These are phyloP conservation scores for Cardamine resedifolia DNA, from an alignment of 345 rosid species.

Conservation along the genomic window DNA sequence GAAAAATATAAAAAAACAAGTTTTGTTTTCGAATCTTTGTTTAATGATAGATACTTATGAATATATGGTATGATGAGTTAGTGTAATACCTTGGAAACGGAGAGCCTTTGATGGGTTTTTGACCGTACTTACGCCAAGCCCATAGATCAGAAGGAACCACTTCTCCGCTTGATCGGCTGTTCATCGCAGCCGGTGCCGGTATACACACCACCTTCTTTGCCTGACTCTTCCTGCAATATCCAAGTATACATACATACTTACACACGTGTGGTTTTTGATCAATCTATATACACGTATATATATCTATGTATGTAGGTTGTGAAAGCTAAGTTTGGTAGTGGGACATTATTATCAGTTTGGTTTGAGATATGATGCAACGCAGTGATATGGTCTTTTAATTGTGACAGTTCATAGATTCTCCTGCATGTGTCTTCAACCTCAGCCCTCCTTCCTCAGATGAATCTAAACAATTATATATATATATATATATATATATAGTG, in stretches of 20 bases:
- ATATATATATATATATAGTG: no score
- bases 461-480: slow-evolving; percentile 2
- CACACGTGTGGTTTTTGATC: slow-evolving; percentile 7
- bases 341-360: slow-evolving; percentile 39
- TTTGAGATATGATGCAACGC: slow-evolving; percentile 28
- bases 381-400: slow-evolving; percentile 33
- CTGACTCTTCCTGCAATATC: slow-evolving; percentile 61
- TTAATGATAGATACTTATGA: background rate
- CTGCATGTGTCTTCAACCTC: slow-evolving; percentile 36
- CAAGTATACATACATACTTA: background rate
- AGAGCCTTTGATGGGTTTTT: slow-evolving; percentile 97
- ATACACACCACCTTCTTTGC: slow-evolving; percentile 79
- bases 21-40: background rate
- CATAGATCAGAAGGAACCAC: slow-evolving; percentile 93
- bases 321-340: slow-evolving; percentile 37
- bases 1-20: background rate
- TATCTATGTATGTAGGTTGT: background rate
- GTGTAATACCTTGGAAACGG: slow-evolving; percentile 91
- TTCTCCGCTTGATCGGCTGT: slow-evolving; percentile 74
- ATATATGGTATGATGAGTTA: background rate
- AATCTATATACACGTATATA: slow-evolving; percentile 3
- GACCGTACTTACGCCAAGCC: slow-evolving; percentile 99
- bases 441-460: slow-evolving; percentile 23
- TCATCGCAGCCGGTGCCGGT: slow-evolving; percentile 73
- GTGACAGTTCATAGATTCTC: slow-evolving; percentile 45